These are phyloP conservation scores for Termitomyces bulborhizus DNA, from an alignment of 768 basidiomycete genomes.

Conservation along the genomic window DNA sequence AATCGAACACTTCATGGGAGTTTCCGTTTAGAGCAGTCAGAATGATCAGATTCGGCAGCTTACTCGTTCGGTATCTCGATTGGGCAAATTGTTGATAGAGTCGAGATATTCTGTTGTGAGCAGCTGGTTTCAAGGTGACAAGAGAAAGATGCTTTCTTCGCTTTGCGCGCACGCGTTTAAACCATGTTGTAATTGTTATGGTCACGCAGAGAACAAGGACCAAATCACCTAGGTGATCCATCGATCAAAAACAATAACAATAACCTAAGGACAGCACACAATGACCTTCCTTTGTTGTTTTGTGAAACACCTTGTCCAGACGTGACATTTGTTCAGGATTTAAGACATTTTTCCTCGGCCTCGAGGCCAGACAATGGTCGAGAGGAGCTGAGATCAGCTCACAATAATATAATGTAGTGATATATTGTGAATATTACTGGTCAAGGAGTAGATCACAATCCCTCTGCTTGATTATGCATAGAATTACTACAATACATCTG, in stretches of 20 bases:
- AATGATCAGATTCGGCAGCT: neutral
- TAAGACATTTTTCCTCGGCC: too few relatives aligned
- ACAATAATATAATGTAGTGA: neutral
- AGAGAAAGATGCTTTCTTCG: neutral
- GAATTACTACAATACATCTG: conserved; percentile 10
- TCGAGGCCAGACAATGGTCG: too few relatives aligned
- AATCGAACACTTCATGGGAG: neutral
- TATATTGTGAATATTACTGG: too few relatives aligned
- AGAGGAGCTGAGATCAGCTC: neutral
- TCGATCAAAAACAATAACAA: neutral
- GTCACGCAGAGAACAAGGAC: neutral
- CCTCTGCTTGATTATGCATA: conserved; percentile 4
- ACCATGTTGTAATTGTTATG: neutral
- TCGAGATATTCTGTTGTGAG: neutral
- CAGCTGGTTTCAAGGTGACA: neutral
- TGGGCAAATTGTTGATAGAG: neutral
- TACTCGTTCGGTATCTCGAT: neutral
- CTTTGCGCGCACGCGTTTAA: neutral
- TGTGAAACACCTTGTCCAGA: neutral
- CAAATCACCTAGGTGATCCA: conserved; percentile 5
- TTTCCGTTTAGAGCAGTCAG: neutral
- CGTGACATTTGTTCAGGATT: neutral
- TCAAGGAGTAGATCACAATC: too few relatives aligned
- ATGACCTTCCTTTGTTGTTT: neutral
- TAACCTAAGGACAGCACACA: neutral